Percentiles rank a stretch among this genome's conserved stretches.
These are phyloP conservation scores for Lactifluus rugatus DNA, from an alignment of 768 basidiomycete genomes.

Conservation along the genomic window DNA sequence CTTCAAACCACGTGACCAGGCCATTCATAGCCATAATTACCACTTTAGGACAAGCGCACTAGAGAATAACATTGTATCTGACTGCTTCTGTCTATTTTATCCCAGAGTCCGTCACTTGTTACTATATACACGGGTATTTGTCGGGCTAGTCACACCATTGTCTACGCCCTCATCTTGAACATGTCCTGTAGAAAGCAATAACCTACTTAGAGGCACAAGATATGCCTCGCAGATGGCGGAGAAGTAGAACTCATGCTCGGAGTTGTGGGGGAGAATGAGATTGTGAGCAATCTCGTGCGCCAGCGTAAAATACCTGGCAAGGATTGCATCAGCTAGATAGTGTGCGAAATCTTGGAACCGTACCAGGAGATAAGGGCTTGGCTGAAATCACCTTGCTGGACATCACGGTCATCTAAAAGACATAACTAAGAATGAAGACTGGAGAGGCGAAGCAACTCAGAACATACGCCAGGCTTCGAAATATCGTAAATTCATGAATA, in stretches of 20 bases:
- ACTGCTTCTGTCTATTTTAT: not conserved
- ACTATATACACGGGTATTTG: not conserved
- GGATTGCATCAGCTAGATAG: not conserved
- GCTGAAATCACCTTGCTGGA: conserved; percentile 38
- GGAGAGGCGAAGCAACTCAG: not conserved
- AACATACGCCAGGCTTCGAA: conserved; percentile 83
- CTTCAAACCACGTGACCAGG: too few species aligned
- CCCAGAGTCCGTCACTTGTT: not conserved
- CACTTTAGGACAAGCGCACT: too few species aligned
- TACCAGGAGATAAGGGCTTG: conserved; percentile 79
- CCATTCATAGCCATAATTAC: too few species aligned
- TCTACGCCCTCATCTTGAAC: not conserved
- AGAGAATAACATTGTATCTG: too few species aligned
- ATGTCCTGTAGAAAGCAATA: not conserved
- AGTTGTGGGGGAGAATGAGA: conserved; percentile 75
- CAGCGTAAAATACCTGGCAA: conserved; percentile 72
- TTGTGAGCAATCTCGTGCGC: conserved; percentile 95
- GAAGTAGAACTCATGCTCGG: conserved; percentile 92
- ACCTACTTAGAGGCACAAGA: conserved; percentile 30
- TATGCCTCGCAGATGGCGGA: conserved; percentile 77
- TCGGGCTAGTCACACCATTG: not conserved
- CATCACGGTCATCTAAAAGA: conserved; percentile 59
- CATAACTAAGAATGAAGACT: not conserved
- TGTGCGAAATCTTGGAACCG: conserved; percentile 7
- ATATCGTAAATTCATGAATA: conserved; percentile 84